Conservation (phyloP, 2,329 filamentous ascomycete species). For the Exophiala sp. region DNA sequence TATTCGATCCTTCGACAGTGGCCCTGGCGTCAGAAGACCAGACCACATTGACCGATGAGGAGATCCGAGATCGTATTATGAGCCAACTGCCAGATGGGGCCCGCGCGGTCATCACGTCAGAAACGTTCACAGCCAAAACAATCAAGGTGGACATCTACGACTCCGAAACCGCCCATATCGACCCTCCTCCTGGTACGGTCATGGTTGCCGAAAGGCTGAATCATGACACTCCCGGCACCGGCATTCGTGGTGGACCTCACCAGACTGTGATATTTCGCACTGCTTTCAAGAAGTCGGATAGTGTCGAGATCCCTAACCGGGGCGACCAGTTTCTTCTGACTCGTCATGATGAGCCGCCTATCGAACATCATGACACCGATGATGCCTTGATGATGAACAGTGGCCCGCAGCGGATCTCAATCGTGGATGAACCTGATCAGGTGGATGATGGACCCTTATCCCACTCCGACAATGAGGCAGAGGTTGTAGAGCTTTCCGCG, state of each 20-base stretch:
- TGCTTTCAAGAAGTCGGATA: constrained; percentile 34
- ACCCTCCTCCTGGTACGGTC: constrained; percentile 42
- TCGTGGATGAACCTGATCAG: constrained; percentile 20
- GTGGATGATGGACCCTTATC: constrained; percentile 10
- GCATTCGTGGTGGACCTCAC: constrained; percentile 35
- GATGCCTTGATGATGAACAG: constrained; percentile 20
- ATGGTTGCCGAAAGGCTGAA: constrained; percentile 43
- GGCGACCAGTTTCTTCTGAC: constrained; percentile 21
- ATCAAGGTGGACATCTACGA: constrained; percentile 45
- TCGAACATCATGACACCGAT: constrained; percentile 30
- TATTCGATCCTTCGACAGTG: constrained; percentile 25
- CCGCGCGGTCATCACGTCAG: constrained; percentile 40
- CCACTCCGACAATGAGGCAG: constrained; percentile 10
- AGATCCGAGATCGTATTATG: constrained; percentile 45
- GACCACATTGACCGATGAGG: constrained; percentile 40
- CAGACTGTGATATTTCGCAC: constrained; percentile 45
- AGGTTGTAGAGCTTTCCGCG: constrained; percentile 8
- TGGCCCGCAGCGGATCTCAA: constrained; percentile 18
- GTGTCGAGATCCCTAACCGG: constrained; percentile 19
- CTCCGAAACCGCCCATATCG: constrained; percentile 38
- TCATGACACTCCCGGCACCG: constrained; percentile 46
- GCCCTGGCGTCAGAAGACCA: constrained; percentile 35
- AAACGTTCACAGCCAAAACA: constrained; percentile 41
- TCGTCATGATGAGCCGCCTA: constrained; percentile 1
- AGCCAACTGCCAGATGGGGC: constrained; percentile 40